Percentiles rank a stretch among this genome's conserved stretches.
phyloP scores from a whole-genome alignment of 2,329 filamentous ascomycete species.

The Coniella lustricola region DNA sequence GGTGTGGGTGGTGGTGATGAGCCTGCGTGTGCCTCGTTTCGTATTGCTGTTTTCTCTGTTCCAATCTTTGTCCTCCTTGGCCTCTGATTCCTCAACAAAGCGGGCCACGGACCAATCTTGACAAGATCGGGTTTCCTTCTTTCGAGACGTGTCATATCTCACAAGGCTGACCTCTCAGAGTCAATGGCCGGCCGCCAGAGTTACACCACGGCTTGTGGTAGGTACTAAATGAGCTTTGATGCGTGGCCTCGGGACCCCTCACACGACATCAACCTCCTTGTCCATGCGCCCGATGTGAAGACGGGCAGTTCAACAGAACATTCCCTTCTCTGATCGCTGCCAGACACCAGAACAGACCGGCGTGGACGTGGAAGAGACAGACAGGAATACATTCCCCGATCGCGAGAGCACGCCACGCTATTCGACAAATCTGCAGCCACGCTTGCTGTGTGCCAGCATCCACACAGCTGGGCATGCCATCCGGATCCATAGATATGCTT shows the following conservation, averaged over 20 bases:
- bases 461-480: too few species aligned
- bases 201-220: slow-evolving; percentile 4
- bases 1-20: too few species aligned
- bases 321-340: too few species aligned
- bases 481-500: too few species aligned
- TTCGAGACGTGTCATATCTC: slow-evolving; percentile 12
- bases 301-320: too few species aligned
- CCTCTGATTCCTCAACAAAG: too few species aligned
- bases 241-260: background rate
- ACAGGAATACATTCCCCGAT: background rate
- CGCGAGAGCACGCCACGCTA: background rate
- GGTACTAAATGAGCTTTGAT: too few species aligned
- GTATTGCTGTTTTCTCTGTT: background rate
- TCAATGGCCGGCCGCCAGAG: slow-evolving; percentile 2
- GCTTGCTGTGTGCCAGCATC: background rate
- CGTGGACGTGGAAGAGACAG: too few species aligned
- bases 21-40: too few species aligned
- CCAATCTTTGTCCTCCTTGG: too few species aligned
- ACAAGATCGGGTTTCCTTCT: background rate
- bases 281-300: too few species aligned
- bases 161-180: slow-evolving; percentile 4
- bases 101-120: background rate
- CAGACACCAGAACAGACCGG: too few species aligned
- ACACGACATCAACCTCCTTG: background rate
- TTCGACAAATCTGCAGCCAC: background rate